phyloP scores from a whole-genome alignment of 2,329 filamentous ascomycete genomes.

The Cytospora chrysosperma region DNA sequence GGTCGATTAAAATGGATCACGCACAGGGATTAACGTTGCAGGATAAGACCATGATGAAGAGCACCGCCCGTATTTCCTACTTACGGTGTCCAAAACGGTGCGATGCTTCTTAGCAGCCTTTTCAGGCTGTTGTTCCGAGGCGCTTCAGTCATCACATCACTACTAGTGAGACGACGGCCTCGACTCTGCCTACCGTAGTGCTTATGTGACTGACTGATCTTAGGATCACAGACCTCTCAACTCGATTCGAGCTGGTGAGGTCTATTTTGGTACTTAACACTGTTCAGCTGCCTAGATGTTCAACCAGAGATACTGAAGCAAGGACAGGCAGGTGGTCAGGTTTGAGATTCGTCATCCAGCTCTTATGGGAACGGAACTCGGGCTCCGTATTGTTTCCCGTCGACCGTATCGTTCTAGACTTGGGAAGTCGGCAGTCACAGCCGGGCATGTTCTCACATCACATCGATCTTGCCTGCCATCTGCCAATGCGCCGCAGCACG shows the following conservation, averaged over 20 bases:
- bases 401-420: background rate
- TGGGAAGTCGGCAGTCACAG: constrained; percentile 10
- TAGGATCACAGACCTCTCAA: background rate
- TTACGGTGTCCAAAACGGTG: background rate
- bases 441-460: no score
- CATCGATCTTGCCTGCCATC: background rate
- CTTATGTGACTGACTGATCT: background rate
- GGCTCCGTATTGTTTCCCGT: background rate
- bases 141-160: no score
- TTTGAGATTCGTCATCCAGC: no score
- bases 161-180: no score
- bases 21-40: constrained; percentile 12
- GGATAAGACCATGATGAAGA: background rate
- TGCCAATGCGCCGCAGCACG: constrained; percentile 4
- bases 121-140: background rate
- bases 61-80: background rate
- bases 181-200: background rate
- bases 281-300: no score
- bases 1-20: constrained; percentile 8
- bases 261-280: background rate
- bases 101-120: no score
- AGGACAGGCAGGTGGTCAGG: no score
- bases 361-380: constrained; percentile 3
- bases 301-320: background rate
- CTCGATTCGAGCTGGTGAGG: no score